Percentiles rank a stretch among this genome's conserved stretches.
phyloP scores from a whole-genome alignment of 257 asterid genomes.

The Echium plantagineum region DNA sequence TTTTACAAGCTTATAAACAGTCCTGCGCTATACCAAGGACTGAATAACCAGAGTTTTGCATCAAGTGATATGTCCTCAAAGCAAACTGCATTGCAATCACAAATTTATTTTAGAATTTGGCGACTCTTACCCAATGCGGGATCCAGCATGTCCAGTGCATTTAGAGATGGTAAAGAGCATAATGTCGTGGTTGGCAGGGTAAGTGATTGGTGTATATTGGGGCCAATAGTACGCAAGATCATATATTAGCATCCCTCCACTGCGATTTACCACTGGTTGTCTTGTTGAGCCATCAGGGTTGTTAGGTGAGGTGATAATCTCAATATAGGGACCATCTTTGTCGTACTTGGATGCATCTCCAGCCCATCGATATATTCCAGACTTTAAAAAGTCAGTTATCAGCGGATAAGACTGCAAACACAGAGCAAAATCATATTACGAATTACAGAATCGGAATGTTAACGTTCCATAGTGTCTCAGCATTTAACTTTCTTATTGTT shows the following conservation, averaged over 20 bases:
- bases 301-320: conserved; percentile 85
- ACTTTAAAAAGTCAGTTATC: conserved; percentile 69
- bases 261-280: conserved; percentile 51
- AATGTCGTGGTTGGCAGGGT: conserved; percentile 66
- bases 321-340: conserved; percentile 55
- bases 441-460: too few species aligned
- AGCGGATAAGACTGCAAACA: conserved; percentile 69
- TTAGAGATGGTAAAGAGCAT: conserved; percentile 91
- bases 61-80: not conserved
- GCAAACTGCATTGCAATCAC: not conserved
- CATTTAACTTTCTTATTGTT: too few species aligned
- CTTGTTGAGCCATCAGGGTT: conserved; percentile 84
- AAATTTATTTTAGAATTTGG: not conserved
- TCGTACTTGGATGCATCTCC: conserved; percentile 60
- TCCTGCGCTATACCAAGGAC: too few species aligned
- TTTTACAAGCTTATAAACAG: too few species aligned
- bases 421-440: too few species aligned
- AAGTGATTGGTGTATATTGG: conserved; percentile 62
- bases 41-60: not conserved
- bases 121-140: conserved; percentile 62
- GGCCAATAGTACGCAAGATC: conserved; percentile 98
- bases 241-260: conserved; percentile 48
- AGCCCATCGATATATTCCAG: conserved; percentile 79
- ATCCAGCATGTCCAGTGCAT: conserved; percentile 92
- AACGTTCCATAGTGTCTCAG: too few species aligned